Base-by-base conservation (phyloP, 345 rosid genomes). In the Gossypium rotundifolium region DNA sequence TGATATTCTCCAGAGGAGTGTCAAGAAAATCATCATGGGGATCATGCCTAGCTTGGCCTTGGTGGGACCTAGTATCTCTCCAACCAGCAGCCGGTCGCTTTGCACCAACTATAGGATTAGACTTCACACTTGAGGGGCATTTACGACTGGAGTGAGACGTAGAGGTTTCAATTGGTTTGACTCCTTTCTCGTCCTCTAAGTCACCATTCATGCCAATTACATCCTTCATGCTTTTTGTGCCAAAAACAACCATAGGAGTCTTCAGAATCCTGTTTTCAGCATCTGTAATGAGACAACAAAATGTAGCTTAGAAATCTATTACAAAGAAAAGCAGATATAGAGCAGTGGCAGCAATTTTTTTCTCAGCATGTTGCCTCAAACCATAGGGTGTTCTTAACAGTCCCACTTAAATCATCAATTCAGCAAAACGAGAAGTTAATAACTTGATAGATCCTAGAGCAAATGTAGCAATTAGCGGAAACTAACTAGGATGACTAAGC, bases 21-120 rank as follows among this genome's bases (percentile, higher is more conserved):
- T 88, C 85, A 46, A 94, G 91, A 82, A 94, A 94, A 84, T 94
- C 97, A 82, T 91, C 98, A 74, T 91, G 97, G 77, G 90, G 93
- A 70, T 94, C 96, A 9, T 77, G 66, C 18, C 94, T 96, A 76
- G 82, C 81, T 52, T 67, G 85, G 45, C 77, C 72, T 64, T 86
- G 88, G 57, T 75, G 86, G 45, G 92, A 83, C 83, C 97, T 85
- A 17, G 97, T 92, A 12, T 84, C 93, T 79, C 92, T 85, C 98
- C 98, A 91, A 76, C 80, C 76, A 42, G 97, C 84, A 55, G 90
- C 90, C 71, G 85, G 78, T 54, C 93, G 85, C 85, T 92, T 94
- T 73, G 57, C 68, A 51, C 98, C 93, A 17, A 74, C 82, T 49
- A 80, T 38, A 29, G 84, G 80, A 45, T 77, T 57, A 48, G 84